Conservation (phyloP, 257 asterid species). For the Scutellaria barbata region DNA sequence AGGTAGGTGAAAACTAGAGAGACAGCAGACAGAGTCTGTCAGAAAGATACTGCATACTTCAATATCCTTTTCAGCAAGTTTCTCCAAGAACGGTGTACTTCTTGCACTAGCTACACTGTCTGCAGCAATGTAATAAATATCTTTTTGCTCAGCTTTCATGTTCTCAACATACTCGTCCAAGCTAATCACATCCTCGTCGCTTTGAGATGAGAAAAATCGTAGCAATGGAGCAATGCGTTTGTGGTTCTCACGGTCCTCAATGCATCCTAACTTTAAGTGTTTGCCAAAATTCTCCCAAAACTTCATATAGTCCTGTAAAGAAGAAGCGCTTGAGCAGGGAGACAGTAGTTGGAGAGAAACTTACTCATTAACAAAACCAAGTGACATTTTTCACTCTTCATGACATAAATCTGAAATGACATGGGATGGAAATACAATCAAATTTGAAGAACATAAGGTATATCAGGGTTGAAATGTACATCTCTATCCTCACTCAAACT, state of each 20-base stretch:
- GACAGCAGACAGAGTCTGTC: conserved; percentile 23
- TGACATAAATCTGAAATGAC: conserved; percentile 21
- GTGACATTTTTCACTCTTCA: neutral
- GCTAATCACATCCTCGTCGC: conserved; percentile 81
- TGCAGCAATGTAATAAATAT: conserved; percentile 84
- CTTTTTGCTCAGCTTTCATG: conserved; percentile 93
- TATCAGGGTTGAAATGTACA: conserved; percentile 44
- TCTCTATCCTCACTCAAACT: conserved; percentile 83
- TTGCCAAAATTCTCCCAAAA: conserved; percentile 96
- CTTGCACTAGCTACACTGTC: conserved; percentile 91
- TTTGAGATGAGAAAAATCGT: conserved; percentile 90
- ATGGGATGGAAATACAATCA: conserved; percentile 11
- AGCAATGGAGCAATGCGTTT: conserved; percentile 93
- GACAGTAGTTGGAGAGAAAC: conserved; percentile 4
- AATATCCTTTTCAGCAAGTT: conserved; percentile 81
- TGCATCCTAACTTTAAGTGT: conserved; percentile 87
- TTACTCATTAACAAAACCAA: conserved; percentile 8
- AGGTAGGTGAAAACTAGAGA: conserved; percentile 6
- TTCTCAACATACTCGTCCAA: conserved; percentile 93
- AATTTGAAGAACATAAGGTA: conserved; percentile 20
- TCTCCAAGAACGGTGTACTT: conserved; percentile 96
- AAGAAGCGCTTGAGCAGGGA: conserved; percentile 26
- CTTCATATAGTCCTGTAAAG: conserved; percentile 73
- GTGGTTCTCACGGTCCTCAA: conserved; percentile 97
- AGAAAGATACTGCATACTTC: conserved; percentile 56